Percentiles rank a stretch among this genome's conserved stretches.
phyloP scores from a whole-genome alignment of 2,329 filamentous ascomycete genomes.

The Zymoseptoria tritici region DNA sequence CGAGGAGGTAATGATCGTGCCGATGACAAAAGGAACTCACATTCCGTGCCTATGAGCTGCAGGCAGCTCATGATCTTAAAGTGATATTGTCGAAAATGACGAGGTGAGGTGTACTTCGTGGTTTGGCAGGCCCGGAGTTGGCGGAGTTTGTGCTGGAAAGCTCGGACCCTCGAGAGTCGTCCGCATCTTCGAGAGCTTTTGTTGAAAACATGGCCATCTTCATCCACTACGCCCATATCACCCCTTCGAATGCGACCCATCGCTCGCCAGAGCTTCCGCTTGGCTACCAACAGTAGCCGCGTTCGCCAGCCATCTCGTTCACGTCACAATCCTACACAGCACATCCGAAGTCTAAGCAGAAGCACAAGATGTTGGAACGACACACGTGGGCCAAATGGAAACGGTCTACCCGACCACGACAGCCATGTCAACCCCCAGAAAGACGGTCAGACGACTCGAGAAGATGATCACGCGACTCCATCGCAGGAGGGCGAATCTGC shows the following conservation, averaged over 20 bases:
- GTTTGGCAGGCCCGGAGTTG: neutral
- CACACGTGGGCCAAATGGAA: constrained; percentile 12
- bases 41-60: too few species aligned
- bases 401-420: constrained; percentile 12
- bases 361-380: constrained; percentile 13
- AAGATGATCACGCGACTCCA: constrained; percentile 5
- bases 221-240: neutral
- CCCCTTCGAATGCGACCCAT: constrained; percentile 24
- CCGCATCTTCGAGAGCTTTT: neutral
- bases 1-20: too few species aligned
- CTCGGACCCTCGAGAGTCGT: neutral
- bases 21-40: too few species aligned
- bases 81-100: too few species aligned
- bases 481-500: constrained; percentile 5
- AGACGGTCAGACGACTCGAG: constrained; percentile 14
- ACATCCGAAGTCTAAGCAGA: constrained; percentile 19
- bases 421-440: constrained; percentile 13
- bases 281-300: constrained; percentile 18
- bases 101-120: neutral
- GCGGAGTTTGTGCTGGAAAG: neutral
- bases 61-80: too few species aligned
- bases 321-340: constrained; percentile 6
- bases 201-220: neutral
- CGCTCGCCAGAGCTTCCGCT: constrained; percentile 26
- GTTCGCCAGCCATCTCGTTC: constrained; percentile 15